Evolutionary conservation across 331 rosid species (phyloP), one percentile per base, ranked within the genome.

Genomic region (Quercus lobata): DNA sequence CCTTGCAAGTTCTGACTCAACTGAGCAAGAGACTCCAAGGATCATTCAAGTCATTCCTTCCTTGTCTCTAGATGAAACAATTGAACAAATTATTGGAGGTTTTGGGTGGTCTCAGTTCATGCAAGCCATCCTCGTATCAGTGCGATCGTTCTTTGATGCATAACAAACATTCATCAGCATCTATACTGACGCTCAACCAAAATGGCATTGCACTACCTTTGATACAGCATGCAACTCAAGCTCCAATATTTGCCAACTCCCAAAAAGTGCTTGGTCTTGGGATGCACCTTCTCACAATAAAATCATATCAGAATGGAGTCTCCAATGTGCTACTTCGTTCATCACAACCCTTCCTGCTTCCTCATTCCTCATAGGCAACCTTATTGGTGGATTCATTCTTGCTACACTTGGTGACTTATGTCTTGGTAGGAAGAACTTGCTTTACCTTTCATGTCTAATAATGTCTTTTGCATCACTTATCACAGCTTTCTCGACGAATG

Each of bases 131-230:
- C 10, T 37, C 2, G 44, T 37, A 37, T 37, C 44, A 37, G 1
- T 37, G 44, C 44, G 2, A 37, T 37, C 44, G 0, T 37, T 37
- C 44, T 37, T 37, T 37, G 44, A 37, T 37, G 44, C 44, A 37
- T 9, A 37, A 7, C 44, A 37, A 37, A 37, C 10, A 37, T 79
- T 84, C 84, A 79, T 84, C 19, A 80, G 79, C 27, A 57, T 87
- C 61, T 79, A 53, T 77, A 2, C 86, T 3, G 86, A 82, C 19
- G 81, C 85, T 4, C 57, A 70, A 15, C 90, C 88, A 22, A 22
- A 83, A 46, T 82, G 86, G 88, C 84, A 81, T 70, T 87, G 90
- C 79, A 37, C 44, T 37, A 72, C 76, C 14, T 22, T 69, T 19
- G 7, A 15, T 24, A 56, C 81, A 5, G 7, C n/a, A 14, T 76